Conservation (phyloP, 768 basidiomycete species). For the Mrakia blollopis region DNA sequence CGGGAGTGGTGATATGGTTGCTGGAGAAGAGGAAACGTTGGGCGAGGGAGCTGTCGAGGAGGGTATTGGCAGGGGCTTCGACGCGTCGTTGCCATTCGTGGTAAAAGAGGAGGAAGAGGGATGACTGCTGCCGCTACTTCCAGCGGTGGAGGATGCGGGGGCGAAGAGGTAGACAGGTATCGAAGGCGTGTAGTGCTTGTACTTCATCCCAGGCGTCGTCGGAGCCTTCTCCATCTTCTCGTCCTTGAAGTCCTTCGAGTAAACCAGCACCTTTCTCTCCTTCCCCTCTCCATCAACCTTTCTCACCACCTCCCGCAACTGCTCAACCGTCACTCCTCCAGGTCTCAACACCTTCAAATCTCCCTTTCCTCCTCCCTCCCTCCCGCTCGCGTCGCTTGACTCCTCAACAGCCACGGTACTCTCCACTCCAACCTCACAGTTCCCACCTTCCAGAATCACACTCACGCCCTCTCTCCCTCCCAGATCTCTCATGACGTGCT, state of each 20-base stretch:
- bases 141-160: constrained; percentile 30
- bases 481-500: constrained; percentile 77
- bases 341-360: constrained; percentile 77
- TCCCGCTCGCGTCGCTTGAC: constrained; percentile 46
- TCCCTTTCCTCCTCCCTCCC: too few species aligned
- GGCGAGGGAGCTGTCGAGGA: constrained; percentile 14
- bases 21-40: neutral
- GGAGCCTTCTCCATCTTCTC: constrained; percentile 67
- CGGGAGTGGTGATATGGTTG: neutral
- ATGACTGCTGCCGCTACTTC: neutral
- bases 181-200: constrained; percentile 89
- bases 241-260: constrained; percentile 70
- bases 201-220: constrained; percentile 98
- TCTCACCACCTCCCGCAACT: constrained; percentile 54
- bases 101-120: constrained; percentile 51
- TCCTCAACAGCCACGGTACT: constrained; percentile 67
- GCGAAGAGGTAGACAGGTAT: constrained; percentile 72
- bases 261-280: constrained; percentile 31
- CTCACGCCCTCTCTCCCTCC: constrained; percentile 50
- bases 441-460: constrained; percentile 85
- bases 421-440: constrained; percentile 84
- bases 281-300: constrained; percentile 45
- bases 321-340: constrained; percentile 87
- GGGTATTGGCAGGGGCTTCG: neutral
- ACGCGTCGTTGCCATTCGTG: constrained; percentile 37